phyloP scores from a whole-genome alignment of 2,329 filamentous ascomycete species.

The Aspergillus sp. region DNA sequence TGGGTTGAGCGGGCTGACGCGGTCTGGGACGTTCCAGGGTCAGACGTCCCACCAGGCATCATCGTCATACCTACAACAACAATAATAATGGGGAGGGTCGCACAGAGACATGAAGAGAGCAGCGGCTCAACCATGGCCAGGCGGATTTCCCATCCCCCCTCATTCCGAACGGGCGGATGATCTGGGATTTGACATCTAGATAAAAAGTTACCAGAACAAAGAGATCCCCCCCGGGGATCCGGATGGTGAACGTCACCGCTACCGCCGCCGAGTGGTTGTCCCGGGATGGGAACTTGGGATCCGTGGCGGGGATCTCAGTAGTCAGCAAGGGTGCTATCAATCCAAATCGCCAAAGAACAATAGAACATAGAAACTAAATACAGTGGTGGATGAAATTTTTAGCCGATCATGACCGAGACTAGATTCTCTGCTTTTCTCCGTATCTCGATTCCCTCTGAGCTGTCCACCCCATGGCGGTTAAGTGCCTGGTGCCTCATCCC shows the following conservation, averaged over 20 bases:
- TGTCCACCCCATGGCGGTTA: background rate
- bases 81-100: no score
- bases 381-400: background rate
- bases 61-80: no score
- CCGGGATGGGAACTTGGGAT: background rate
- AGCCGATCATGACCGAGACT: background rate
- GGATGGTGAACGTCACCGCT: constrained; percentile 19
- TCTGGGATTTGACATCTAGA: background rate
- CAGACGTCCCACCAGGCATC: no score
- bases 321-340: background rate
- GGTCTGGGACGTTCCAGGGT: background rate
- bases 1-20: constrained; percentile 1
- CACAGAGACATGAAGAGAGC: no score
- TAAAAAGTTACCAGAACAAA: constrained; percentile 13
- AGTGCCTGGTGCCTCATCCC: constrained; percentile 5
- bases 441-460: background rate
- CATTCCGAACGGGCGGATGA: background rate
- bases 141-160: background rate
- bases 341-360: background rate
- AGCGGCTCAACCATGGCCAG: background rate
- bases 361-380: background rate
- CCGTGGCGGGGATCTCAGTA: background rate
- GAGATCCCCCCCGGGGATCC: constrained; percentile 3
- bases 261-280: constrained; percentile 1
- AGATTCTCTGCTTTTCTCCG: background rate